Percentiles rank a stretch among this genome's conserved stretches.
Conservation (phyloP, 169 alveolate genomes). For the Plasmodium gaboni region DNA sequence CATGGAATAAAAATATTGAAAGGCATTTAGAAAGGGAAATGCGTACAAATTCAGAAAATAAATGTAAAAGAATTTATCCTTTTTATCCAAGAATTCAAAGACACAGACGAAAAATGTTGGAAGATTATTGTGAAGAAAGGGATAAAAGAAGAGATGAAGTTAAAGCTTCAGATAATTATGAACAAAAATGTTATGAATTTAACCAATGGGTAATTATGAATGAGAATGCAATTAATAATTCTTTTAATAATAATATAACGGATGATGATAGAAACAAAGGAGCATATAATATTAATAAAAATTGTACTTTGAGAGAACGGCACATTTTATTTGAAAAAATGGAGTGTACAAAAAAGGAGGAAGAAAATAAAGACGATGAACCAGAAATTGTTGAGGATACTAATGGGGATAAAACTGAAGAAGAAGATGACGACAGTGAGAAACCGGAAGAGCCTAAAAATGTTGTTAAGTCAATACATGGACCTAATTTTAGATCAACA, state of each 20-base stretch:
- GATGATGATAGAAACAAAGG: background rate
- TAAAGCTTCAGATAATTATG: background rate
- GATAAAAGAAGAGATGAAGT: background rate
- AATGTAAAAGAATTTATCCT: background rate
- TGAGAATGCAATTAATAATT: no score
- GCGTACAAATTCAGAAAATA: background rate
- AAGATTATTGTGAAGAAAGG: background rate
- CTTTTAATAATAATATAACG: no score
- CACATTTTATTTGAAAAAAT: background rate
- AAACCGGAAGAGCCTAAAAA: no score
- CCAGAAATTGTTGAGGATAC: no score
- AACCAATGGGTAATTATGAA: background rate
- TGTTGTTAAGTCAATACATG: no score
- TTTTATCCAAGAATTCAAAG: background rate
- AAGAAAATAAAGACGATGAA: no score
- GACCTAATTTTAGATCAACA: no score
- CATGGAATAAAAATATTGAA: background rate
- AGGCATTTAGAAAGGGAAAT: background rate
- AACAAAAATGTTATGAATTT: background rate
- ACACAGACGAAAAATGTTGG: background rate
- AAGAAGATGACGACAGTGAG: no score
- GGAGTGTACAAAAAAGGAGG: background rate
- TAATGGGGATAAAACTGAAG: no score
- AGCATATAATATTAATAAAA: background rate
- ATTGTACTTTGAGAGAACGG: background rate